These are phyloP conservation scores for Candida sp. DNA, from an alignment of 1,139 yeast species.

Conservation along the genomic window DNA sequence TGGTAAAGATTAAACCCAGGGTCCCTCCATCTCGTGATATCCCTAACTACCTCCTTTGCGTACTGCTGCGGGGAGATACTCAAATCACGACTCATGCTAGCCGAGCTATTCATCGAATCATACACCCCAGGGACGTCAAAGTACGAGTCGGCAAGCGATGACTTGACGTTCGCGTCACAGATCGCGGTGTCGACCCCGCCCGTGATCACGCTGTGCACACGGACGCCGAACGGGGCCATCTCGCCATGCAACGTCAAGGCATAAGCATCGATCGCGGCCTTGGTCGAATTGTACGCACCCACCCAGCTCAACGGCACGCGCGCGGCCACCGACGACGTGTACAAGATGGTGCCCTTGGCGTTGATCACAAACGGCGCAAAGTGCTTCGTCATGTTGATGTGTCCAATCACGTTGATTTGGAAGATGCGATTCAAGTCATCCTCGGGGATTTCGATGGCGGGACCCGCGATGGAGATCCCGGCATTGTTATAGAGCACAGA, in stretches of 20 bases:
- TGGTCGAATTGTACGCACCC: slow-evolving; percentile 36
- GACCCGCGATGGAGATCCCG: slow-evolving; percentile 33
- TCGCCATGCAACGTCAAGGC: slow-evolving; percentile 68
- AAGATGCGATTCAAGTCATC: slow-evolving; percentile 25
- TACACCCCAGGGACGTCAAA: slow-evolving; percentile 35
- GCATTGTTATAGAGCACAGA: slow-evolving; percentile 41
- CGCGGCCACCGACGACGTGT: slow-evolving; percentile 40
- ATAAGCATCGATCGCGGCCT: slow-evolving; percentile 77
- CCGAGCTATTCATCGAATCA: slow-evolving; percentile 26
- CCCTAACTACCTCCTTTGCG: slow-evolving; percentile 32
- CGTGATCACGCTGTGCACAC: slow-evolving; percentile 41
- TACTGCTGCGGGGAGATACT: slow-evolving; percentile 28
- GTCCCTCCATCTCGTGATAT: slow-evolving; percentile 22
- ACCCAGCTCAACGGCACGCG: slow-evolving; percentile 41
- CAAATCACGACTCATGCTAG: slow-evolving; percentile 32
- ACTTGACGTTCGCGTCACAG: slow-evolving; percentile 19
- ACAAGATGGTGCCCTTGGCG: slow-evolving; percentile 39
- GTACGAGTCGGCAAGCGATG: slow-evolving; percentile 18
- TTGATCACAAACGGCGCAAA: slow-evolving; percentile 33
- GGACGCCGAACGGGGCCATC: slow-evolving; percentile 45
- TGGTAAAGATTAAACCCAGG: slow-evolving; percentile 35
- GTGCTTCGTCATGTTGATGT: slow-evolving; percentile 39
- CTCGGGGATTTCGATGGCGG: slow-evolving; percentile 36
- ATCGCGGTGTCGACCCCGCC: slow-evolving; percentile 46
- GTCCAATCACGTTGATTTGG: slow-evolving; percentile 42